Evolutionary conservation across 2,329 filamentous ascomycete species (phyloP), one percentile per base, ranked within the genome.

Genomic region (Pyrenochaeta sp.): DNA sequence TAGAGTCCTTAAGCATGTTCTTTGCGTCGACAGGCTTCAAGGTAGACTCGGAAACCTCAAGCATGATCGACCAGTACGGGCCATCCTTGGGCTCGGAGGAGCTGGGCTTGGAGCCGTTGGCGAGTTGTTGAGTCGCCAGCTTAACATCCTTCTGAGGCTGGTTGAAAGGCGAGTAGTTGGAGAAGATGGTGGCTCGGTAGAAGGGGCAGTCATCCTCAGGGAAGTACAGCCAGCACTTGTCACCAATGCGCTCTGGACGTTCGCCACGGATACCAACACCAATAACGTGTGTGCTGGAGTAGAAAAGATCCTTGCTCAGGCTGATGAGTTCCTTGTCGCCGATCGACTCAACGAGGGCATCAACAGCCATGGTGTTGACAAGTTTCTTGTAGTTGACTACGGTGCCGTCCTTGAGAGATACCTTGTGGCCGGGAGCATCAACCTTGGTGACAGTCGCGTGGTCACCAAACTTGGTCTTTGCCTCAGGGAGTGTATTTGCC

Each of bases 171-270:
- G 94, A 97, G 83, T 99, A 99, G 84, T 99, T 99, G 76, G 93
- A 97, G 85, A 99, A 99, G 79, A 99, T 97, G 69, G 94, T 99
- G 68, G 94, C 94, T 63, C 94, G 90, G 83, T 99, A 99, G 83
- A 99, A 99, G 72, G 91, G 91, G 81, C 91, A 96, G 83, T 99
- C 88, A 74, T 96, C 88, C 76, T 99, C 94, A 53, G 94, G 94
- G 85, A 97, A 99, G 84, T 99, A 99, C 58, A 99, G 81, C 92
- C 94, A 99, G 86, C 94, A 99, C 84, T 97, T 99, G 81, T 99
- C 94, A 58, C 94, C 94, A 62, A 99, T 99, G 70, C 90, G 88
- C 74, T 96, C 91, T 26, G 94, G 94, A 60, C 94, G 90, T 66
- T 81, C 83, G 58, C 94, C 94, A 69, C 94, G 90, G 67, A 99